Base-by-base conservation (phyloP, 2,329 filamentous ascomycete genomes). In the Fusarium staphyleae region DNA sequence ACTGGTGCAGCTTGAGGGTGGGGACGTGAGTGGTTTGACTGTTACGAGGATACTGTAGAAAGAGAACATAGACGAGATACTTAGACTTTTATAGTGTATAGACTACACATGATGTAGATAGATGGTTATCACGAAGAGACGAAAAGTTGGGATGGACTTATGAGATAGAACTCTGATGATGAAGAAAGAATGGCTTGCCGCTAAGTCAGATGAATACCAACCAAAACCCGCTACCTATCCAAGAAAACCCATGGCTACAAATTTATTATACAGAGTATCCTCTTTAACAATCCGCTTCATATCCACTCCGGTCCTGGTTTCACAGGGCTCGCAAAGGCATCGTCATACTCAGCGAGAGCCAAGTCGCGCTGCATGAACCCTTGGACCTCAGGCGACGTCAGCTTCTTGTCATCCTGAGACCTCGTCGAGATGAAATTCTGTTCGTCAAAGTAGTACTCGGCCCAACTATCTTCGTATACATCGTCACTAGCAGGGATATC, bases 11-110 rank as follows among this genome's bases (percentile, higher is more conserved):
- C 60, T 85, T 19, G 78, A 79, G 1, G 78, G 75, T 2, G 69
- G 65, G 0, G 70, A 74, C 3, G 72, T 75, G 26, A 83, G 81
- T 1, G 73, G 77, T 18, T 64, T 89, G 51, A 74, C 69, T 3
- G 80, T 89, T 5, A 78, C 72, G 13, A 82, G 77, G 65, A 77
- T 84, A 47, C 60, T 78, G 46, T 81, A 72, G 64, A 66, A 2
- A 22, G 50, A 33, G 52, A 15, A 40, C n/a, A 35, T 53, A 40
- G 46, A 46, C 6, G 29, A 29, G 26, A 29, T 52, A 47, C 39
- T 28, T 44, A 47, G 41, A 46, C 19, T 15, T 30, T 18, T 6
- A 22, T 37, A 13, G 29, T 32, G 29, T 33, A 39, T 48, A 62
- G 61, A 60, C 22, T 26, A 56, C 32, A 65, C 5, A 24, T 16